These are phyloP conservation scores for Vanrija pseudolonga DNA, from an alignment of 1,284 basidiomycete species.

Conservation along the genomic window DNA sequence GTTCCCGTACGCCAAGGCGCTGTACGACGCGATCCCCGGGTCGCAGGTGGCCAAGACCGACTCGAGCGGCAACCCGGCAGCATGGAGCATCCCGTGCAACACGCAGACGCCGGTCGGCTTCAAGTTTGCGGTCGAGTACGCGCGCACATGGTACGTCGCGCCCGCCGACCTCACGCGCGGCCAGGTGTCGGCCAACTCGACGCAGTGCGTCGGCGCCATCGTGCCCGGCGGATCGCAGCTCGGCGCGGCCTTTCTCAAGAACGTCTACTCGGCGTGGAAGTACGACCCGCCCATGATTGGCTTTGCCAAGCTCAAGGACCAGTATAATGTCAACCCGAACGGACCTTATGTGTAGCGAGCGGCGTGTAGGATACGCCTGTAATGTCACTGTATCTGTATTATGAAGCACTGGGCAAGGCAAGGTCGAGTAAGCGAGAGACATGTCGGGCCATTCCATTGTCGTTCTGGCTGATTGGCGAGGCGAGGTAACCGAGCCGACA, in stretches of 20 bases:
- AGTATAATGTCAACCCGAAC: too few relatives aligned
- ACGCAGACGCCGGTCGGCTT: constrained; percentile 64
- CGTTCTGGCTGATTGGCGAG: too few relatives aligned
- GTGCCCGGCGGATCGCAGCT: neutral
- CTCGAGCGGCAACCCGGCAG: too few relatives aligned
- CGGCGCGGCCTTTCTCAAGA: constrained; percentile 87
- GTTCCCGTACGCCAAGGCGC: constrained; percentile 54
- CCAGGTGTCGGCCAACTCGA: neutral
- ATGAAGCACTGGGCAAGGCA: too few relatives aligned
- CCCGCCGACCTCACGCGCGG: constrained; percentile 2
- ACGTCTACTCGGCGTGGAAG: constrained; percentile 52
- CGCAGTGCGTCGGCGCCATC: neutral
- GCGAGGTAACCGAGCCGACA: too few relatives aligned
- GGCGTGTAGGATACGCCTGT: too few relatives aligned
- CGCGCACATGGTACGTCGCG: neutral
- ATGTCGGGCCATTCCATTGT: too few relatives aligned
- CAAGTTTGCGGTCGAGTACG: constrained; percentile 54
- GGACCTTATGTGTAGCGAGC: too few relatives aligned
- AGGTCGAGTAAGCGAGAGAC: too few relatives aligned
- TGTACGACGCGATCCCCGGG: constrained; percentile 74
- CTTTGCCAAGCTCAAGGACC: constrained; percentile 34
- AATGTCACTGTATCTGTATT: too few relatives aligned
- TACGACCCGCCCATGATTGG: constrained; percentile 51
- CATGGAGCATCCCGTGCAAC: constrained; percentile 58
- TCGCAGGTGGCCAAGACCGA: too few relatives aligned